Percentiles rank a stretch among this genome's conserved stretches.
phyloP scores from a whole-genome alignment of 352 stramenopile species.

The Globisporangium viniferum region DNA sequence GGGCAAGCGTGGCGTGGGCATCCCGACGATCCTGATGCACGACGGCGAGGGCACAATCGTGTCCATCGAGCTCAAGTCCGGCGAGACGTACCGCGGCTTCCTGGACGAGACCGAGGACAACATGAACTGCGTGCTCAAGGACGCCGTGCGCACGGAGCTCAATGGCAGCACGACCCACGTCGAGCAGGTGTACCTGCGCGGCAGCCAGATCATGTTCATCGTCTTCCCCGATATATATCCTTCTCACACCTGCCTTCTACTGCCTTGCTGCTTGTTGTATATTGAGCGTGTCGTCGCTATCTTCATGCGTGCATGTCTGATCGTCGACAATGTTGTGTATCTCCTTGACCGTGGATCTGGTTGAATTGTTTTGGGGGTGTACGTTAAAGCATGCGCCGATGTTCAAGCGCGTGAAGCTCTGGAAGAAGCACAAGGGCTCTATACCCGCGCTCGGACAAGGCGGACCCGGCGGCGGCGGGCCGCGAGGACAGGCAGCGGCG shows the following conservation, averaged over 20 bases:
- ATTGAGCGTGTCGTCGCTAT: background rate
- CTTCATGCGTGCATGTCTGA: constrained; percentile 1
- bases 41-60: constrained; percentile 87
- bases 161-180: constrained; percentile 77
- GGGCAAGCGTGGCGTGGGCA: constrained; percentile 80
- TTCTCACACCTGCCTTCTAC: constrained; percentile 22
- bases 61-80: constrained; percentile 85
- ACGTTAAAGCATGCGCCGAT: constrained; percentile 87
- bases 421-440: constrained; percentile 84
- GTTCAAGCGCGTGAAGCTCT: constrained; percentile 87
- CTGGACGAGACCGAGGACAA: constrained; percentile 88
- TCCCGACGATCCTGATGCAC: constrained; percentile 84
- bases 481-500: constrained; percentile 68
- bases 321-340: constrained; percentile 25
- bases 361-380: constrained; percentile 18
- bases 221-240: constrained; percentile 89
- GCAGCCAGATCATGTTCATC: constrained; percentile 87
- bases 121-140: constrained; percentile 89
- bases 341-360: constrained; percentile 23
- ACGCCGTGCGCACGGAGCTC: constrained; percentile 79
- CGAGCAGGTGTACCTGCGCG: constrained; percentile 83
- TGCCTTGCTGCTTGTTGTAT: background rate
- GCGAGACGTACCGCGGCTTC: constrained; percentile 81
- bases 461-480: constrained; percentile 47
- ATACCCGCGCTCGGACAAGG: constrained; percentile 73